phyloP scores from a whole-genome alignment of 192 early-diverging fungal genomes.

The Entomortierella lignicola region DNA sequence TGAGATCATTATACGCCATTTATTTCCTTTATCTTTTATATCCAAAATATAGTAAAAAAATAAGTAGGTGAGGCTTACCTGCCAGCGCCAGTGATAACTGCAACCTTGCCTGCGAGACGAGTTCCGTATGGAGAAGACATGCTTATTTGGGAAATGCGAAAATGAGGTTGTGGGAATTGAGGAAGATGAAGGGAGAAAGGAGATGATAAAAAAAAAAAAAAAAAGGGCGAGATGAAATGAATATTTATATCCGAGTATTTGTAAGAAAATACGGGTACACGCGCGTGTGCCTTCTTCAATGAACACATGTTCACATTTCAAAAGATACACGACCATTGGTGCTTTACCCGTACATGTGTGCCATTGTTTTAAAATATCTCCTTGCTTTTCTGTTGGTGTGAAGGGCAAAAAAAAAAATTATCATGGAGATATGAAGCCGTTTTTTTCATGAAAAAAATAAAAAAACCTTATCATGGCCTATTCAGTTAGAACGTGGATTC shows the following conservation, averaged over 20 bases:
- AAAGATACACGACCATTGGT: background rate
- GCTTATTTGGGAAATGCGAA: too few relatives aligned
- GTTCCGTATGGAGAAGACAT: constrained; percentile 46
- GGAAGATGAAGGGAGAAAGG: background rate
- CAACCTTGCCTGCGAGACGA: constrained; percentile 77
- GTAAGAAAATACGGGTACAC: background rate
- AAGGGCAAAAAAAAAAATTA: too few relatives aligned
- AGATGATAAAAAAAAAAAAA: background rate
- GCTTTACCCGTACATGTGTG: too few relatives aligned
- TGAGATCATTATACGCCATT: background rate
- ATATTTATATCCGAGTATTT: background rate
- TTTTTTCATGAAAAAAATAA: too few relatives aligned
- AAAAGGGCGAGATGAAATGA: background rate
- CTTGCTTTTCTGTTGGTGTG: too few relatives aligned
- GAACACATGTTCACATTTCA: background rate
- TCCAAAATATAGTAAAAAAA: background rate
- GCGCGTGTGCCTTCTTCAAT: background rate
- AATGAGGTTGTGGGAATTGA: background rate
- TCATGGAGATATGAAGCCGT: too few relatives aligned
- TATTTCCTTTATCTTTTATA: background rate
- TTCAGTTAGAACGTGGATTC: background rate
- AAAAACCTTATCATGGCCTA: too few relatives aligned
- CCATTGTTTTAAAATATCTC: too few relatives aligned
- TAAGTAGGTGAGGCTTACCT: constrained; percentile 58
- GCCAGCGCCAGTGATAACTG: constrained; percentile 85